Evolutionary conservation across 78 protist genomes (phyloP).

Genomic region (Guillardia theta): DNA sequence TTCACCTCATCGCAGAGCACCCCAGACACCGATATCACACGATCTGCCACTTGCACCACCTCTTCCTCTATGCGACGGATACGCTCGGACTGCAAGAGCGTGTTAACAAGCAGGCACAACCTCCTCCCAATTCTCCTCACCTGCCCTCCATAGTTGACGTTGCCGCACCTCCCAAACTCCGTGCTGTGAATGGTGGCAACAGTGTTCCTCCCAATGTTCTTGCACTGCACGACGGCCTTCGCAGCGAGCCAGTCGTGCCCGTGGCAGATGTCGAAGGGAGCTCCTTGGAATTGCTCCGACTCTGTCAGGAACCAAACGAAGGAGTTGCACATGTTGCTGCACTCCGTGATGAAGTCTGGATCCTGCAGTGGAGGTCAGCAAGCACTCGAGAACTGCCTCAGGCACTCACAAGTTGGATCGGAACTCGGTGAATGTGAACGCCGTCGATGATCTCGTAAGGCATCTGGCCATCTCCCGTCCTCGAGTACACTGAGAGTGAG

Average conservation of each 20-base stretch:
- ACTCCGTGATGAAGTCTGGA: conserved; percentile 25
- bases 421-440: conserved; percentile 17
- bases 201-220: conserved; percentile 24
- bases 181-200: conserved; percentile 28
- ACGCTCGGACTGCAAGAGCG: neutral
- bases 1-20: conserved; percentile 42
- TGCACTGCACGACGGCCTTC: neutral
- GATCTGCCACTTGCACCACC: neutral
- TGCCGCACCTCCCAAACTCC: conserved; percentile 39
- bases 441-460: conserved; percentile 17
- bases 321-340: conserved; percentile 28
- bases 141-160: conserved; percentile 42
- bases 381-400: neutral
- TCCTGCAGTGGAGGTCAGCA: neutral
- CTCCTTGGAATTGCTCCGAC: conserved; percentile 13
- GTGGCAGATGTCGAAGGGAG: neutral
- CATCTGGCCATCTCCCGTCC: conserved; percentile 29
- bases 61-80: neutral
- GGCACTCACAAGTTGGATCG: neutral
- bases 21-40: conserved; percentile 37
- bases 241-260: conserved; percentile 44
- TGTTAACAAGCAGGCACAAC: neutral
- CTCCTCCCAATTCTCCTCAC: neutral
- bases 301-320: conserved; percentile 16
- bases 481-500: neutral